Conservation (phyloP, 2,329 filamentous ascomycete species). For the Colletotrichum tanaceti region DNA sequence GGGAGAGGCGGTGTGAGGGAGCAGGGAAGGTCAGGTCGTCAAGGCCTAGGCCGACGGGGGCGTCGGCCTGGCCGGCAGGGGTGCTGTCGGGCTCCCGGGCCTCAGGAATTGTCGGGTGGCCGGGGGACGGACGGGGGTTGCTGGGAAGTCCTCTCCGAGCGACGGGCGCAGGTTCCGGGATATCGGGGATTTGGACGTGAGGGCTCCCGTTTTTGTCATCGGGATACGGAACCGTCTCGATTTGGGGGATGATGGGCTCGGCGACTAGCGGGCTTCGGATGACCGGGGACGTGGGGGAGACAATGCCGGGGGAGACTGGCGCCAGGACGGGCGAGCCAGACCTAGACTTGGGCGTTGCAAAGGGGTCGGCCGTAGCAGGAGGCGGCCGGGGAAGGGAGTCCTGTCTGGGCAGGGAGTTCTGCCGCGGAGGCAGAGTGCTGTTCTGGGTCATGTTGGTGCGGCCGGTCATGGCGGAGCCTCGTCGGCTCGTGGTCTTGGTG, state of each 20-base stretch:
- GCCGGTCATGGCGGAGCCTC: conserved; percentile 46
- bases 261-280: conserved; percentile 41
- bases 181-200: conserved; percentile 47
- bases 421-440: conserved; percentile 50
- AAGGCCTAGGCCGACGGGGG: conserved; percentile 40
- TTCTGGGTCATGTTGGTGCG: conserved; percentile 47
- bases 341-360: conserved; percentile 48
- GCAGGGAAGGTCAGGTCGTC: conserved; percentile 38
- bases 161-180: conserved; percentile 53
- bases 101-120: conserved; percentile 24
- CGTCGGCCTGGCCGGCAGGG: conserved; percentile 27
- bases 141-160: conserved; percentile 45
- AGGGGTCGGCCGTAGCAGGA: conserved; percentile 51
- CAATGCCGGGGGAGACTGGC: conserved; percentile 45
- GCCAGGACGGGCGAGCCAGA: conserved; percentile 33
- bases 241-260: conserved; percentile 52
- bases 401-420: conserved; percentile 60
- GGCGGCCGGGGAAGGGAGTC: conserved; percentile 59
- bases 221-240: conserved; percentile 53
- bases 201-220: conserved; percentile 46
- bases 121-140: conserved; percentile 38
- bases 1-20: conserved; percentile 43
- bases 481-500: conserved; percentile 54
- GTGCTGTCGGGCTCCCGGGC: conserved; percentile 32
- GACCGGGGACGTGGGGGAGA: conserved; percentile 37